Base-by-base conservation (phyloP, 2,329 filamentous ascomycete genomes). In the Pseudovirgaria hyperparasitica region DNA sequence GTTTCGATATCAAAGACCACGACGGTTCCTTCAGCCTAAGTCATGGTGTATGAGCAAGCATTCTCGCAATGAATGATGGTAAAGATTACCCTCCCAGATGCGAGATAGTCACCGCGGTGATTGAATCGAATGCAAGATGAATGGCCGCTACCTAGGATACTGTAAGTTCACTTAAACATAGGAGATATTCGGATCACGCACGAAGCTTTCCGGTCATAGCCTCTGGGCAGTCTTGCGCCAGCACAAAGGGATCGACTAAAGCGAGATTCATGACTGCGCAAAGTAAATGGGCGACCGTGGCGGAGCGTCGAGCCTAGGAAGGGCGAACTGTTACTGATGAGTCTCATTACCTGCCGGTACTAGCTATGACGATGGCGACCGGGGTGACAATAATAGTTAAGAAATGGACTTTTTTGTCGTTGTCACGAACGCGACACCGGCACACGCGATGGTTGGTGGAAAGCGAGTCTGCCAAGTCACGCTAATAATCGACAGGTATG, bases 1-100 rank as follows among this genome's bases (percentile, higher is more conserved):
- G 92, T 98, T 57, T 98, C 92, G 26, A 96, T 73, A 50, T 98
- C 90, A 68, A 92, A 98, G 24, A 98, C 80, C 29, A 92, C 82
- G 21, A 98, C 80, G 5, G 84, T 90, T 40, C 90, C 90, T 58
- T 98, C 90, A 35, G 72, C 63, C 66, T 70, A 37, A 16, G 13
- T 21, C 8, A 22, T 21, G 5, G 23, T 23, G 30, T n/a, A 17
- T 9, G 23, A 16, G 10, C 11, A 4, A n/a, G 6, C 3, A n/a
- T 43, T 32, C 40, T 35, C 29, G 26, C 30, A 33, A 20, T 28
- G 31, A 17, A 23, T 15, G 26, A 26, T 22, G 19, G 29, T 29
- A 21, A 21, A 19, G 19, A 20, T n/a, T 53, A 85, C 82, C 48
- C 90, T 77, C 37, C 90, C 90, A 16, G 86, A 92, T 23, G 90